A percentile compares a stretch with the other conserved stretches of the same genome.
These are phyloP conservation scores for Thermochaetoides thermophila DNA, from an alignment of 495 filamentous ascomycete genomes.

Conservation along the genomic window DNA sequence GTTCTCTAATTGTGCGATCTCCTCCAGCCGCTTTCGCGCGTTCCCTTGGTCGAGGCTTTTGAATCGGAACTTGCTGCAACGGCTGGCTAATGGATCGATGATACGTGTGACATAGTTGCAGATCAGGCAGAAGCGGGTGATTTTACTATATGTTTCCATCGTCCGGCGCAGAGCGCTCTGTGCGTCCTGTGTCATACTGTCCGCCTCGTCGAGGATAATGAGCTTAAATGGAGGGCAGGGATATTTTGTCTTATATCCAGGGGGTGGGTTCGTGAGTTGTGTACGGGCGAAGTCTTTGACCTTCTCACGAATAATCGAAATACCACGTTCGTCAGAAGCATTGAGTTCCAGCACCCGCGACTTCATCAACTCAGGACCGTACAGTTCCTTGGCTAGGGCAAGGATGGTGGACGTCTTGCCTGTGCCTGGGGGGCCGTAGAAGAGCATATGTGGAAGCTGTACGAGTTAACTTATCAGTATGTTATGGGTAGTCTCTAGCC, in stretches of 20 bases:
- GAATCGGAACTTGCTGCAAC: constrained; percentile 95
- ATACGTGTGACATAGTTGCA: constrained; percentile 98
- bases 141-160: constrained; percentile 95
- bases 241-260: constrained; percentile 54
- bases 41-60: constrained; percentile 82
- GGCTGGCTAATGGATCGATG: constrained; percentile 85
- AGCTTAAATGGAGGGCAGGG: constrained; percentile 98
- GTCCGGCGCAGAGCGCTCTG: constrained; percentile 83
- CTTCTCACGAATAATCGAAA: constrained; percentile 93
- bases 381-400: constrained; percentile 87
- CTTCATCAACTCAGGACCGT: constrained; percentile 86
- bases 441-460: constrained; percentile 98
- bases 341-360: constrained; percentile 95
- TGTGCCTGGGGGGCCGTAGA: constrained; percentile 94
- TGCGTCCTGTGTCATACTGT: constrained; percentile 97
- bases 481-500: too few relatives aligned
- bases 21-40: constrained; percentile 55
- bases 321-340: constrained; percentile 96
- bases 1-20: constrained; percentile 66
- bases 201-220: constrained; percentile 92
- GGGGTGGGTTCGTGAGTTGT: constrained; percentile 70
- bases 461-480: too few relatives aligned
- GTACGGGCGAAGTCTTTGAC: constrained; percentile 96
- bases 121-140: constrained; percentile 92
- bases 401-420: constrained; percentile 99